Evolutionary conservation across 768 basidiomycete species (phyloP).

Genomic region (Lactarius pseudohatsudake): DNA sequence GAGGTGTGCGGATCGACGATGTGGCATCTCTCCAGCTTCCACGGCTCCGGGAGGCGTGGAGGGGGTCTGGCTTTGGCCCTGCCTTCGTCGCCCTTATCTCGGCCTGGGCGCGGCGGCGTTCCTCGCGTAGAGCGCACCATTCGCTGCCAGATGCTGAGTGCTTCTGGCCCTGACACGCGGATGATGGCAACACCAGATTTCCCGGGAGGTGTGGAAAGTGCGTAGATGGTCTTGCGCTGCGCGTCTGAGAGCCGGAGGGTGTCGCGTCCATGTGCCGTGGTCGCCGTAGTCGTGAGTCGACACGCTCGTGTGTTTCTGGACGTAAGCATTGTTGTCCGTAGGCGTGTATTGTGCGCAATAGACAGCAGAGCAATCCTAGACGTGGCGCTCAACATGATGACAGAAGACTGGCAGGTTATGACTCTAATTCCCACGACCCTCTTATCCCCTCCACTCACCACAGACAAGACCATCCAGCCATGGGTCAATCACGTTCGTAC

Average conservation of each 20-base stretch:
- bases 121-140: constrained; percentile 47
- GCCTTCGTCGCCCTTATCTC: constrained; percentile 18
- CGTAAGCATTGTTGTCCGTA: not conserved
- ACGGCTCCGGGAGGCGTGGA: constrained; percentile 46
- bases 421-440: not conserved
- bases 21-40: constrained; percentile 69
- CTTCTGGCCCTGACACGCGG: constrained; percentile 78
- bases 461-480: constrained; percentile 36
- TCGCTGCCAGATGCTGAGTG: constrained; percentile 55
- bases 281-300: not conserved
- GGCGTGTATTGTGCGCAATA: not conserved
- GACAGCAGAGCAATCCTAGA: not conserved
- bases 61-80: constrained; percentile 6
- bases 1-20: constrained; percentile 61
- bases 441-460: constrained; percentile 3
- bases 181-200: constrained; percentile 83
- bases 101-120: not conserved
- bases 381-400: constrained; percentile 7
- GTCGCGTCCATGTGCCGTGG: not conserved
- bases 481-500: constrained; percentile 83
- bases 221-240: constrained; percentile 79
- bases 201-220: constrained; percentile 83
- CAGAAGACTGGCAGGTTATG: not conserved
- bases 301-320: not conserved
- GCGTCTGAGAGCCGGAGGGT: constrained; percentile 42